Evolutionary conservation across 768 basidiomycete genomes (phyloP).

Genomic region (Mycena polygramma): DNA sequence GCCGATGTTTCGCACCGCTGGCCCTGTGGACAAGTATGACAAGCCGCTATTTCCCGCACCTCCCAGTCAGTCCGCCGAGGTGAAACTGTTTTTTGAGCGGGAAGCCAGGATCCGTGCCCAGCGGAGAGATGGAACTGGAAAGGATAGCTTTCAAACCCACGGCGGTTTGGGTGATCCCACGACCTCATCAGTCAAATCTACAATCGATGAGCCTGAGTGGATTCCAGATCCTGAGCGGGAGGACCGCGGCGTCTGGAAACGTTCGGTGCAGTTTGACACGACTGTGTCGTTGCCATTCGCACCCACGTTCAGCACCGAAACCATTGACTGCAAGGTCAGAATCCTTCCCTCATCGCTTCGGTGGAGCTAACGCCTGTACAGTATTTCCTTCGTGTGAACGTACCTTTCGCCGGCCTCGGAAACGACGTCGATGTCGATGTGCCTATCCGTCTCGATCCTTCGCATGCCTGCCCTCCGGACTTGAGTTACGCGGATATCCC

Average conservation of each 20-base stretch:
- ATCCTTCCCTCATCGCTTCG: neutral
- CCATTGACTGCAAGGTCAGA: constrained; percentile 31
- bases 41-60: constrained; percentile 34
- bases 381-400: constrained; percentile 20
- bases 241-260: constrained; percentile 34
- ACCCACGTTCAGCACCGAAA: constrained; percentile 33
- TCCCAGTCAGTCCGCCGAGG: constrained; percentile 22
- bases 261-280: constrained; percentile 27
- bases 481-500: constrained; percentile 29
- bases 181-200: constrained; percentile 10
- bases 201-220: constrained; percentile 25
- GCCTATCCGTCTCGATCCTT: constrained; percentile 30
- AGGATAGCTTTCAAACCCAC: constrained; percentile 8
- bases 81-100: constrained; percentile 30
- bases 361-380: neutral
- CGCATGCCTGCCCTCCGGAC: constrained; percentile 14
- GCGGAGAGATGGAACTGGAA: constrained; percentile 6
- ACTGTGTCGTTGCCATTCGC: constrained; percentile 29
- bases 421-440: constrained; percentile 31
- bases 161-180: constrained; percentile 28
- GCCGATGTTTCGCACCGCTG: constrained; percentile 22
- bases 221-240: constrained; percentile 27
- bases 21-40: constrained; percentile 20
- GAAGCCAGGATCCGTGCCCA: constrained; percentile 26
- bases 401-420: constrained; percentile 30